These are phyloP conservation scores for Volvariella volvacea DNA, from an alignment of 1,284 basidiomycete genomes.

Conservation along the genomic window DNA sequence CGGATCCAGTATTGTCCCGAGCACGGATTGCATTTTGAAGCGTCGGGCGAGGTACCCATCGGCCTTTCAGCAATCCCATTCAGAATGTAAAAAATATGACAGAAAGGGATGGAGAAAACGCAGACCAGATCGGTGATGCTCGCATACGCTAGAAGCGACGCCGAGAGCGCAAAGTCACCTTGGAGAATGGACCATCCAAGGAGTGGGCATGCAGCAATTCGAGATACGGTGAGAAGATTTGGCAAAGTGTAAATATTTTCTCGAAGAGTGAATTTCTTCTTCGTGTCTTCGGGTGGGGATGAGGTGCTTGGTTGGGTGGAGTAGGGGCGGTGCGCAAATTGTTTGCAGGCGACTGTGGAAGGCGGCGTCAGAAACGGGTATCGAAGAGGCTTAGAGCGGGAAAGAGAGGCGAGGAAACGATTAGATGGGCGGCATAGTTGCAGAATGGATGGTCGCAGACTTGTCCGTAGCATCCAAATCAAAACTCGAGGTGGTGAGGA, in stretches of 20 bases:
- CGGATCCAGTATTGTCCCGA: constrained; percentile 94
- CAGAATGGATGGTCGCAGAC: too few relatives aligned
- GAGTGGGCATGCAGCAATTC: constrained; percentile 84
- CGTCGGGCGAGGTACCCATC: constrained; percentile 89
- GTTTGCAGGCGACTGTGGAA: background rate
- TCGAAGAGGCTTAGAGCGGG: too few relatives aligned
- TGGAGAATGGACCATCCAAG: constrained; percentile 91
- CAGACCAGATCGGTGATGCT: constrained; percentile 87
- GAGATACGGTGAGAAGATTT: constrained; percentile 83
- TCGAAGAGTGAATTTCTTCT: constrained; percentile 20
- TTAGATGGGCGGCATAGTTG: too few relatives aligned
- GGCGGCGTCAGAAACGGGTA: background rate
- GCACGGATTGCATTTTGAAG: constrained; percentile 81
- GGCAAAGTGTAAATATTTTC: constrained; percentile 97
- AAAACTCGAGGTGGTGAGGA: too few relatives aligned
- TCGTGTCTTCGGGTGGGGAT: constrained; percentile 7
- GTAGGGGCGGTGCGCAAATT: background rate
- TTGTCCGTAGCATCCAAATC: too few relatives aligned
- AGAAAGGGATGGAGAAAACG: constrained; percentile 5
- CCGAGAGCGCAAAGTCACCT: constrained; percentile 75
- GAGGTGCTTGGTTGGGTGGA: background rate
- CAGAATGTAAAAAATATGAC: constrained; percentile 15
- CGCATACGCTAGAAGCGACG: constrained; percentile 80
- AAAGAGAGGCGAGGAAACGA: too few relatives aligned
- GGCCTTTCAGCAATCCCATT: constrained; percentile 38